phyloP scores from a whole-genome alignment of 2,329 filamentous ascomycete species.

The Orbilia oligospora region DNA sequence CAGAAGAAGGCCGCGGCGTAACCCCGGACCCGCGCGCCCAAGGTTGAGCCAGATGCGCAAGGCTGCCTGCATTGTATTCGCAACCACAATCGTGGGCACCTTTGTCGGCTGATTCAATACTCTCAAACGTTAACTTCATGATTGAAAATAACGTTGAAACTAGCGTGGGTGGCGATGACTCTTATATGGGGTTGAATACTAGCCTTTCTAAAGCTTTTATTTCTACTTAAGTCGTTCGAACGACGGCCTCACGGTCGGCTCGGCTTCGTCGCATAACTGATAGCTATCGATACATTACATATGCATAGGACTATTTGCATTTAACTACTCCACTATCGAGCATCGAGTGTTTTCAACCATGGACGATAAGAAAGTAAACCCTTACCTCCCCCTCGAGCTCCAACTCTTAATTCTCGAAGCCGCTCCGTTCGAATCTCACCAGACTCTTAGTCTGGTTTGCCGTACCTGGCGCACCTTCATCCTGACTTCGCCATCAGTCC shows the following conservation, averaged over 20 bases:
- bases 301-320: not conserved
- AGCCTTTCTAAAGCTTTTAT: too few relatives aligned
- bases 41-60: not conserved
- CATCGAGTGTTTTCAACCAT: not conserved
- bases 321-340: too few relatives aligned
- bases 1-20: not conserved
- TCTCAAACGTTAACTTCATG: not conserved
- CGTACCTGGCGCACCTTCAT: conserved; percentile 19
- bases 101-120: not conserved
- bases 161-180: not conserved
- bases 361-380: not conserved
- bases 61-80: conserved; percentile 4
- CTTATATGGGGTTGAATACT: too few relatives aligned
- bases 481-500: not conserved
- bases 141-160: not conserved
- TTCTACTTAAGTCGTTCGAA: too few relatives aligned
- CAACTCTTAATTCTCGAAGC: conserved; percentile 25
- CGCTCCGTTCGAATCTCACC: conserved; percentile 16
- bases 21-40: not conserved
- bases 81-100: not conserved
- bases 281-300: too few relatives aligned
- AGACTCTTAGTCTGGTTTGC: conserved; percentile 9
- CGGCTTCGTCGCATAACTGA: too few relatives aligned
- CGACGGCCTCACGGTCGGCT: too few relatives aligned
- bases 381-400: conserved; percentile 14